phyloP scores from a whole-genome alignment of 2,329 filamentous ascomycete species.

The Coniochaeta hoffmannii region DNA sequence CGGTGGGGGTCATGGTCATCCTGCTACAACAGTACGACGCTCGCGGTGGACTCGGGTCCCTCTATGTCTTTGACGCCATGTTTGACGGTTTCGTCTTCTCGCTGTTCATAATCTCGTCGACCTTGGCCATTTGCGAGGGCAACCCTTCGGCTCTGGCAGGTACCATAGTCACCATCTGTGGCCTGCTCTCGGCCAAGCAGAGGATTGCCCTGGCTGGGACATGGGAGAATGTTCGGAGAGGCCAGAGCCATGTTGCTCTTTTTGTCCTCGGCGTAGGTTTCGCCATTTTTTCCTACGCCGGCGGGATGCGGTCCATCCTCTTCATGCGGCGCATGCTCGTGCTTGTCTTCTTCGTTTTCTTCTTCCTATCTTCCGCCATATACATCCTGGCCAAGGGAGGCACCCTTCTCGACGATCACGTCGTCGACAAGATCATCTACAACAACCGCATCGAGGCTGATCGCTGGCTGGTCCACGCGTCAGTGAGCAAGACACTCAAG shows the following conservation, averaged over 20 bases:
- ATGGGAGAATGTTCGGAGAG: conserved; percentile 34
- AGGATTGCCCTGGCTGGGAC: conserved; percentile 32
- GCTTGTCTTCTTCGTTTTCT: conserved; percentile 26
- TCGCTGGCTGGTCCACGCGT: conserved; percentile 40
- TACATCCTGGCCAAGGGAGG: conserved; percentile 25
- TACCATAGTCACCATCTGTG: conserved; percentile 35
- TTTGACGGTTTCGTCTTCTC: conserved; percentile 40
- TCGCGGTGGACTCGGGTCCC: conserved; percentile 24
- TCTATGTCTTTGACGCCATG: conserved; percentile 41
- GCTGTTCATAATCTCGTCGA: conserved; percentile 33
- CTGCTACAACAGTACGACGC: conserved; percentile 13
- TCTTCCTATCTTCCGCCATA: conserved; percentile 29
- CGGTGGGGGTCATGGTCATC: conserved; percentile 22
- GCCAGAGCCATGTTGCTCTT: conserved; percentile 28
- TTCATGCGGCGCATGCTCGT: conserved; percentile 34
- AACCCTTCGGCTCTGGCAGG: conserved; percentile 34
- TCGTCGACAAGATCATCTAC: conserved; percentile 42
- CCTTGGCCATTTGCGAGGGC: conserved; percentile 39
- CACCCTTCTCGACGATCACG: conserved; percentile 27
- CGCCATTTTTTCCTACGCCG: conserved; percentile 33
- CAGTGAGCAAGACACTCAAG: conserved; percentile 36
- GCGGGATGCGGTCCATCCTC: conserved; percentile 34
- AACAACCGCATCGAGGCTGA: conserved; percentile 37
- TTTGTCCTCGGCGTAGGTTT: conserved; percentile 33
- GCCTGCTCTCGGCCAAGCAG: conserved; percentile 25